A percentile compares a stretch with the other conserved stretches of the same genome.
Conservation (phyloP, 1,139 yeast genomes). For the Geotrichum histeridarum region DNA sequence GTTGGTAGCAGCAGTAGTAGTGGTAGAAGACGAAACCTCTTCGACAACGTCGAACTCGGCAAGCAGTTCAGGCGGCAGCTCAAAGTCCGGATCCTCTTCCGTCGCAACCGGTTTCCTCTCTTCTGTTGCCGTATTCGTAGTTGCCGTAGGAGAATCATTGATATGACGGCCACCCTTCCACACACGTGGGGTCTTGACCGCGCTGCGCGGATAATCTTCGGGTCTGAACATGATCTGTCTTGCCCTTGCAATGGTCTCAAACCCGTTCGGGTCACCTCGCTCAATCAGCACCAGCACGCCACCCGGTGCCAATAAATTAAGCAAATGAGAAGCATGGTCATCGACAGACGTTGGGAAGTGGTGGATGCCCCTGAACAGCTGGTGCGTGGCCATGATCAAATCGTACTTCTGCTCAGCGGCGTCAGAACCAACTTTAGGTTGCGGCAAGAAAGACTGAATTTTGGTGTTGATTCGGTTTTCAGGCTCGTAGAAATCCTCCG, state of each 20-base stretch:
- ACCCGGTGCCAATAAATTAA: slow-evolving; percentile 61
- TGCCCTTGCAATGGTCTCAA: slow-evolving; percentile 84
- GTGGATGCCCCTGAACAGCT: slow-evolving; percentile 54
- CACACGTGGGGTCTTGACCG: slow-evolving; percentile 67
- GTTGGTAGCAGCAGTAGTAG: not conserved
- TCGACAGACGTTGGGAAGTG: slow-evolving; percentile 70
- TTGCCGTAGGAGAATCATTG: not conserved
- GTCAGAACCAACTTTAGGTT: not conserved
- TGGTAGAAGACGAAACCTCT: slow-evolving; percentile 26
- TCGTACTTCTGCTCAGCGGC: slow-evolving; percentile 48
- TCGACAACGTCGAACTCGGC: slow-evolving; percentile 42
- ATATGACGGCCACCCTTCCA: slow-evolving; percentile 51
- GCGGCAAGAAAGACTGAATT: slow-evolving; percentile 16
- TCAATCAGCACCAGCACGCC: slow-evolving; percentile 78
- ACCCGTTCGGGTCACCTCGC: slow-evolving; percentile 86
- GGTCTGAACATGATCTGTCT: slow-evolving; percentile 85
- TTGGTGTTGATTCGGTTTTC: slow-evolving; percentile 21
- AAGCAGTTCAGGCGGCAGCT: slow-evolving; percentile 30
- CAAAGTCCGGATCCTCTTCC: slow-evolving; percentile 50
- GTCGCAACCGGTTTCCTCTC: slow-evolving; percentile 26
- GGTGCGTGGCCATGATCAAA: slow-evolving; percentile 79
- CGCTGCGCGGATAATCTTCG: slow-evolving; percentile 53
- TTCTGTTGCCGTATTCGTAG: not conserved
- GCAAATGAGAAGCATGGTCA: slow-evolving; percentile 54
- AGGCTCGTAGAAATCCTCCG: slow-evolving; percentile 17